Percentiles rank a stretch among this genome's conserved stretches.
Conservation (phyloP, 2,329 filamentous ascomycete genomes). For the Zasmidium cellare region DNA sequence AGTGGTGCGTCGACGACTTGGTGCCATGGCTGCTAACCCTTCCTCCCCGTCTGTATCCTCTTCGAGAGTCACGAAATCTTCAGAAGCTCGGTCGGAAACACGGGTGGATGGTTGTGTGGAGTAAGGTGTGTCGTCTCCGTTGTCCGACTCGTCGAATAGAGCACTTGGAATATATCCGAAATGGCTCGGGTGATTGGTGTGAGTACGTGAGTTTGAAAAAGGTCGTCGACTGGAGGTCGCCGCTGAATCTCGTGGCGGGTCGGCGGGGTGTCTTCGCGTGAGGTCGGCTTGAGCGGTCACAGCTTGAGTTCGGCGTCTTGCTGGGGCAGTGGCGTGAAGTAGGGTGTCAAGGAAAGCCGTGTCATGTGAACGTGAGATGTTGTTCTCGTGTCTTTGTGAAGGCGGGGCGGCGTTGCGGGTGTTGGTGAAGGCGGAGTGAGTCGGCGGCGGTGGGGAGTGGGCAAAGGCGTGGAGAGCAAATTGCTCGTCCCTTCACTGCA, state of each 20-base stretch:
- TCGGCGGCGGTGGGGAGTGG: background rate
- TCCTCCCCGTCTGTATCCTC: slow-evolving; percentile 13
- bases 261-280: background rate
- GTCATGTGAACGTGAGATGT: background rate
- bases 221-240: background rate
- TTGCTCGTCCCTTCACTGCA: background rate
- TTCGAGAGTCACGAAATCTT: slow-evolving; percentile 22
- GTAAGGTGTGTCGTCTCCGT: background rate
- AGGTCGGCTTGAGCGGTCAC: slow-evolving; percentile 1
- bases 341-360: background rate
- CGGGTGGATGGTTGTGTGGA: background rate
- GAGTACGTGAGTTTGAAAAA: background rate
- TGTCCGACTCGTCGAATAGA: background rate
- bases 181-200: background rate
- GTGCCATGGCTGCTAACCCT: background rate
- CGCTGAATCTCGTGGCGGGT: background rate
- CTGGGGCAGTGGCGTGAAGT: background rate
- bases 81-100: background rate
- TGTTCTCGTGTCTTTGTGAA: background rate
- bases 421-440: background rate
- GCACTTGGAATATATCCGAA: background rate
- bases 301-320: background rate
- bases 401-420: background rate
- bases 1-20: slow-evolving; percentile 2
- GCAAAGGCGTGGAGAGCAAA: background rate